Percentiles rank a stretch among this genome's conserved stretches.
These are phyloP conservation scores for Polygonum aviculare DNA, from an alignment of 148 eudicot genomes.

Conservation along the genomic window DNA sequence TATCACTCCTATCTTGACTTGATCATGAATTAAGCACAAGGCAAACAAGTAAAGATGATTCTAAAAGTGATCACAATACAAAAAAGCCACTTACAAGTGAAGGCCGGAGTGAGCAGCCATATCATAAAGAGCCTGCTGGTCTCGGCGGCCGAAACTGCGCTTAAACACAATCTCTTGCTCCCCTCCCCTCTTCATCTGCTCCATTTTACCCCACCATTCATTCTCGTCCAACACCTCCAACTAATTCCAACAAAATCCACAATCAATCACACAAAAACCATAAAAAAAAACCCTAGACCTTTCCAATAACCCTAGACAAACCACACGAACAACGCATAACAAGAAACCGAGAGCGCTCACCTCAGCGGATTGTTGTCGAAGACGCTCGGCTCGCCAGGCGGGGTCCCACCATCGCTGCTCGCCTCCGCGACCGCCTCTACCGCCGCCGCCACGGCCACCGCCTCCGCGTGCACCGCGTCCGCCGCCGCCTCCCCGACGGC, in stretches of 20 bases:
- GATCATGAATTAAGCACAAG: not conserved
- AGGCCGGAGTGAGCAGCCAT: constrained; percentile 79
- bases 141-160: constrained; percentile 57
- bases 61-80: not conserved
- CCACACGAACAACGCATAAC: not conserved
- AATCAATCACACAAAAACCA: not conserved
- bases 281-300: constrained; percentile 13
- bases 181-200: constrained; percentile 52
- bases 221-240: constrained; percentile 71
- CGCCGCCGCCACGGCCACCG: constrained; percentile 34
- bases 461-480: constrained; percentile 36
- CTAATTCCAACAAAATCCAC: constrained; percentile 21
- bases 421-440: constrained; percentile 31
- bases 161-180: constrained; percentile 76
- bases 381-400: constrained; percentile 89
- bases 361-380: constrained; percentile 59
- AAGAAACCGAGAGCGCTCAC: constrained; percentile 19
- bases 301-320: not conserved
- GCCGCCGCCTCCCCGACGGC: constrained; percentile 60
- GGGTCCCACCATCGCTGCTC: constrained; percentile 99
- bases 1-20: not conserved
- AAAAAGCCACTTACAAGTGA: constrained; percentile 54
- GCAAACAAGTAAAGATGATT: not conserved
- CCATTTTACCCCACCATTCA: constrained; percentile 82
- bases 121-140: constrained; percentile 55